A percentile compares a stretch with the other conserved stretches of the same genome.
These are phyloP conservation scores for Gossypium longicalyx DNA, from an alignment of 345 rosid genomes.

Conservation along the genomic window DNA sequence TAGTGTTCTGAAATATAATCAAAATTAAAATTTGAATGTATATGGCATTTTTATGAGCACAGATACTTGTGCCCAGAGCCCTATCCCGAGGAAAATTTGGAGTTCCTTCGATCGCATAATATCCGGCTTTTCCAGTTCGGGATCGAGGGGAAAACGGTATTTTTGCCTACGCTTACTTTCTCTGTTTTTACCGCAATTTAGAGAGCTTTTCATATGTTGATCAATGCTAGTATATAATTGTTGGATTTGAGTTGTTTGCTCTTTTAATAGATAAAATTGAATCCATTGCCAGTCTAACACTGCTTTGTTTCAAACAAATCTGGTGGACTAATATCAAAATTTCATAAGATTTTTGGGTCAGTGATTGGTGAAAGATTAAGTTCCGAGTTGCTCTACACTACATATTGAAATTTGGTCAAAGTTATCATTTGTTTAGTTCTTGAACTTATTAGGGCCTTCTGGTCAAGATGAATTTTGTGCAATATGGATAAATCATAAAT, in stretches of 20 bases:
- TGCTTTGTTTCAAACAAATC: neutral
- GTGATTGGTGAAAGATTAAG: neutral
- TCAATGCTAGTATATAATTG: neutral
- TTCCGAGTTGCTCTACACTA: neutral
- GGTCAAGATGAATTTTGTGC: neutral
- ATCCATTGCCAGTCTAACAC: neutral
- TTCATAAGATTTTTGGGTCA: neutral
- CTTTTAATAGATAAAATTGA: neutral
- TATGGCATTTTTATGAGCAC: conserved; percentile 12
- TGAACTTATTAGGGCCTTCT: neutral
- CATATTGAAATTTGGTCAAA: neutral
- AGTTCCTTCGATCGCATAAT: conserved; percentile 47
- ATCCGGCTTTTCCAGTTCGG: conserved; percentile 72
- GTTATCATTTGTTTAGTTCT: neutral
- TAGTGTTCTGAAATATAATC: too few relatives aligned
- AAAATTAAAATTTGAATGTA: neutral
- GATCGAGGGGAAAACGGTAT: conserved; percentile 78
- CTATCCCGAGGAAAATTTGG: conserved; percentile 63
- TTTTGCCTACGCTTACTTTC: neutral
- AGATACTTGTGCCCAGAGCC: conserved; percentile 84
- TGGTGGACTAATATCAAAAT: neutral
- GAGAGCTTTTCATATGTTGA: neutral
- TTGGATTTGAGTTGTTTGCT: neutral
- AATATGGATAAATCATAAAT: neutral
- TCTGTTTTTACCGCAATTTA: neutral